Conservation (phyloP, 2,329 filamentous ascomycete genomes). For the Whalleya microplaca region DNA sequence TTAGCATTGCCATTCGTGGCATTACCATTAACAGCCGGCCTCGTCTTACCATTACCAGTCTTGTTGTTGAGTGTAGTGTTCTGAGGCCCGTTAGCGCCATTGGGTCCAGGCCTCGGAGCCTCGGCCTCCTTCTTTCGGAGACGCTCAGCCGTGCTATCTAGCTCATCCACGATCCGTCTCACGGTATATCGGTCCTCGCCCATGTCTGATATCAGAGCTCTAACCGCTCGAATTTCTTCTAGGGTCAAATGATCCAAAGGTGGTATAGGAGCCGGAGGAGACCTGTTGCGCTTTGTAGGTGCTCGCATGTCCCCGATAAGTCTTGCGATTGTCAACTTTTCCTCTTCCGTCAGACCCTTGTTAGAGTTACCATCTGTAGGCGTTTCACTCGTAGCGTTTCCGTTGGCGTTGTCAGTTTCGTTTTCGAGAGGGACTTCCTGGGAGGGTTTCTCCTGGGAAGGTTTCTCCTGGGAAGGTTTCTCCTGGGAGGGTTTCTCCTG, state of each 20-base stretch:
- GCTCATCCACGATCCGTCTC: not conserved
- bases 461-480: too few relatives aligned
- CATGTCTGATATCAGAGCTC: conserved; percentile 10
- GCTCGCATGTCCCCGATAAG: conserved; percentile 10
- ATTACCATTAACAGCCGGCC: too few relatives aligned
- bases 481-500: too few relatives aligned
- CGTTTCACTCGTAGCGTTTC: not conserved
- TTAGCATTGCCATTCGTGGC: too few relatives aligned
- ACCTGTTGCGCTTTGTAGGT: not conserved
- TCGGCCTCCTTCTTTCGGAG: not conserved
- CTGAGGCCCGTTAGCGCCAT: not conserved
- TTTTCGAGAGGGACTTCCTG: not conserved
- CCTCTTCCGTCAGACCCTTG: not conserved
- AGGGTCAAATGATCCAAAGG: conserved; percentile 4
- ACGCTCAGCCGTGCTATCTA: conserved; percentile 2
- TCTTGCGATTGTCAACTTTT: not conserved
- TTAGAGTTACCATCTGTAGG: not conserved
- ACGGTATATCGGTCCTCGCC: not conserved
- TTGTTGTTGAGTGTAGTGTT: not conserved
- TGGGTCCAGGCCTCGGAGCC: not conserved
- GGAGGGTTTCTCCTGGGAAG: too few relatives aligned
- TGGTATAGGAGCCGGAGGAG: not conserved
- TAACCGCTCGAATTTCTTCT: conserved; percentile 5
- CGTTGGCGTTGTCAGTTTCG: not conserved
- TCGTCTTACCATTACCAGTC: too few relatives aligned